A percentile compares a stretch with the other conserved stretches of the same genome.
Conservation (phyloP, 78 protist genomes). For the Dictyostelium purpureum region DNA sequence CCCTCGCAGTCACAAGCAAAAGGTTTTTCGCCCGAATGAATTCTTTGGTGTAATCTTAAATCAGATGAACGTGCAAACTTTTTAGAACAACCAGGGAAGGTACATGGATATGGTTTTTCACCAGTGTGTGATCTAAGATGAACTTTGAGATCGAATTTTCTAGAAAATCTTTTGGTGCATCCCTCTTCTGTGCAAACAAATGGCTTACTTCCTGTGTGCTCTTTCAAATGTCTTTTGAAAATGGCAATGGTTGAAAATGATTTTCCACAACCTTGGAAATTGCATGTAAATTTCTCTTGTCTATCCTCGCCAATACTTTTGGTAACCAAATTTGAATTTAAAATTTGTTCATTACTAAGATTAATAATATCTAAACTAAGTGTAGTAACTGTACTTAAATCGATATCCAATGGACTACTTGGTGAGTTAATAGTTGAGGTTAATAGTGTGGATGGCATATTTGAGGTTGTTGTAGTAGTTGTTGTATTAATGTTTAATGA, state of each 20-base stretch:
- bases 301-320: neutral
- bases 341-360: neutral
- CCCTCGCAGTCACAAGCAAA: slow-evolving; percentile 77
- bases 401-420: neutral
- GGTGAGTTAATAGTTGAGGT: neutral
- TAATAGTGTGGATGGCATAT: neutral
- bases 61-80: slow-evolving; percentile 67
- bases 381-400: neutral
- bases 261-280: slow-evolving; percentile 19
- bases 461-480: slow-evolving; percentile 30
- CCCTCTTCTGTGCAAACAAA: slow-evolving; percentile 67
- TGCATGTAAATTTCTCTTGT: slow-evolving; percentile 17
- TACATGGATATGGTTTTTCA: slow-evolving; percentile 83
- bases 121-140: slow-evolving; percentile 88
- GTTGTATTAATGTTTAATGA: neutral
- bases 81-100: slow-evolving; percentile 81
- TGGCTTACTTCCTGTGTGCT: slow-evolving; percentile 76
- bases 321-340: neutral
- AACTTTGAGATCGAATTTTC: slow-evolving; percentile 78
- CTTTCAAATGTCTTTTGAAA: slow-evolving; percentile 72
- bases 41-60: slow-evolving; percentile 72
- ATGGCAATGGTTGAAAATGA: slow-evolving; percentile 42
- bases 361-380: neutral
- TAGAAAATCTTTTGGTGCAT: slow-evolving; percentile 55
- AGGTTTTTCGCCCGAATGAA: slow-evolving; percentile 86